These are phyloP conservation scores for Coemansia sp. DNA, from an alignment of 192 early-diverging fungal genomes.

Conservation along the genomic window DNA sequence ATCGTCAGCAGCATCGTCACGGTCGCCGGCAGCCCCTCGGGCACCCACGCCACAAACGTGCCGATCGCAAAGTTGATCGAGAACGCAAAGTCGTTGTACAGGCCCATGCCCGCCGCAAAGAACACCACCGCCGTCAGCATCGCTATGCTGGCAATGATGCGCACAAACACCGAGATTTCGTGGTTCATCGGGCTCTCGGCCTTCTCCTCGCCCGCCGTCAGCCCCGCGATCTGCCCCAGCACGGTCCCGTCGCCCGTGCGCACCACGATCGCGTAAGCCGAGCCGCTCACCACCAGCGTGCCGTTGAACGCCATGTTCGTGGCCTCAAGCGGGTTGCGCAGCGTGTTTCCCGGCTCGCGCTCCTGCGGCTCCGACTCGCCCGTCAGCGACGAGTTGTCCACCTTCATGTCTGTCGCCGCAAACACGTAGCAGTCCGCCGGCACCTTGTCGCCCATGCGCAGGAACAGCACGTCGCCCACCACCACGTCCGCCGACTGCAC, in stretches of 20 bases:
- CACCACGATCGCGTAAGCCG: slow-evolving; percentile 90
- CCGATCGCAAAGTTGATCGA: slow-evolving; percentile 92
- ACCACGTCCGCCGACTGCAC: slow-evolving; percentile 75
- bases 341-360: slow-evolving; percentile 60
- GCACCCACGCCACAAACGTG: slow-evolving; percentile 85
- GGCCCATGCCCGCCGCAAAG: slow-evolving; percentile 72
- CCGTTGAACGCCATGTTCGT: slow-evolving; percentile 91
- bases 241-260: slow-evolving; percentile 92
- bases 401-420: slow-evolving; percentile 81
- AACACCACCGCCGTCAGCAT: slow-evolving; percentile 75
- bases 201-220: slow-evolving; percentile 80
- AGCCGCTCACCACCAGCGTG: slow-evolving; percentile 79
- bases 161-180: slow-evolving; percentile 82
- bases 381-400: slow-evolving; percentile 96
- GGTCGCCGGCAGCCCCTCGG: slow-evolving; percentile 91
- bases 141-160: slow-evolving; percentile 81
- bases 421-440: slow-evolving; percentile 90
- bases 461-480: slow-evolving; percentile 82
- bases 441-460: slow-evolving; percentile 91
- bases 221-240: slow-evolving; percentile 89
- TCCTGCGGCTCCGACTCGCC: slow-evolving; percentile 96
- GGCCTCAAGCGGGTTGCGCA: slow-evolving; percentile 86
- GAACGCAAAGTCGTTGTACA: slow-evolving; percentile 59
- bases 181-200: slow-evolving; percentile 67
- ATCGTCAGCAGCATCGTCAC: slow-evolving; percentile 93